Percentiles rank a stretch among this genome's conserved stretches.
These are phyloP conservation scores for Scytalidium lignicola DNA, from an alignment of 2,329 filamentous ascomycete genomes.

Conservation along the genomic window DNA sequence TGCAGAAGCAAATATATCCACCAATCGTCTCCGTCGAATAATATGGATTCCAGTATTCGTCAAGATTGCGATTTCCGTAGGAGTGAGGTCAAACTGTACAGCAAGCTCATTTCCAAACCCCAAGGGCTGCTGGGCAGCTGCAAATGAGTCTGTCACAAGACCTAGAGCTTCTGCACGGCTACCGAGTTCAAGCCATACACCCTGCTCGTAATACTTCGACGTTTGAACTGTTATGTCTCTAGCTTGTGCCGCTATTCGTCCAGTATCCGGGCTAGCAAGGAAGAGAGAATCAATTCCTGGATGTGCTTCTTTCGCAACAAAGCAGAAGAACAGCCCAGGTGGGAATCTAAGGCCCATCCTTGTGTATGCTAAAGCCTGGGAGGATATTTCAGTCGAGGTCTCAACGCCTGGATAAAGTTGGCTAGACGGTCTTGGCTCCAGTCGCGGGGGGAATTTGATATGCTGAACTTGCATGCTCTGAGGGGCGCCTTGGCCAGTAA, in stretches of 20 bases:
- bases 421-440: conserved; percentile 20
- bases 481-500: conserved; percentile 54
- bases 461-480: conserved; percentile 98
- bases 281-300: conserved; percentile 67
- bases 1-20: conserved; percentile 85
- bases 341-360: conserved; percentile 59
- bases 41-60: conserved; percentile 89
- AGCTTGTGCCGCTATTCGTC: conserved; percentile 62
- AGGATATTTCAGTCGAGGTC: conserved; percentile 32
- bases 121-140: conserved; percentile 59
- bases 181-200: conserved; percentile 71
- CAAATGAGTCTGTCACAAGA: conserved; percentile 67
- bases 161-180: conserved; percentile 75
- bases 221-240: conserved; percentile 30
- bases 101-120: conserved; percentile 95
- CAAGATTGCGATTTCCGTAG: conserved; percentile 81
- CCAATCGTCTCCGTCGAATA: conserved; percentile 74
- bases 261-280: conserved; percentile 81
- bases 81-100: conserved; percentile 83
- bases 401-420: conserved; percentile 16
- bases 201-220: conserved; percentile 65
- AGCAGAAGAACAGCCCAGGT: conserved; percentile 87
- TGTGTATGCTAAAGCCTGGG: conserved; percentile 43
- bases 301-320: conserved; percentile 59
- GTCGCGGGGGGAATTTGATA: conserved; percentile 80